Evolutionary conservation across 2,329 filamentous ascomycete genomes (phyloP).

Genomic region (Aspergillus costaricaensis): DNA sequence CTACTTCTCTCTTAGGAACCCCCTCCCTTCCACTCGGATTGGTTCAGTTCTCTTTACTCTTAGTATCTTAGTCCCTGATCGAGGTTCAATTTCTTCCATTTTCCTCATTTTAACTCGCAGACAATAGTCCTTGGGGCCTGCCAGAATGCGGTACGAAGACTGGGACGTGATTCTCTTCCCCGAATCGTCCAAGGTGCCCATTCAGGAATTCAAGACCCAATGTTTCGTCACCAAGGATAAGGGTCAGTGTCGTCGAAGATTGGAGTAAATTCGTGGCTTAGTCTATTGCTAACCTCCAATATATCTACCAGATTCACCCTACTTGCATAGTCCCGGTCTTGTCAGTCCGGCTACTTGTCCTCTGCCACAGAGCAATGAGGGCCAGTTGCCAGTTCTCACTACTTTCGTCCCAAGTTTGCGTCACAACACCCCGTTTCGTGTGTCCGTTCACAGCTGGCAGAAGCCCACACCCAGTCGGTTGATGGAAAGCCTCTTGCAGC

Average conservation of each 20-base stretch:
- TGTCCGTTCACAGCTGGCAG: constrained; percentile 76
- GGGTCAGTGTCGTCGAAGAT: constrained; percentile 36
- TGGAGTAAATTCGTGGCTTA: not conserved
- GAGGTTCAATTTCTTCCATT: constrained; percentile 17
- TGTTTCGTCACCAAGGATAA: constrained; percentile 66
- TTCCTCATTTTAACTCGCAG: constrained; percentile 38
- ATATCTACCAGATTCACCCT: constrained; percentile 53
- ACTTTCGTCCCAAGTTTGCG: constrained; percentile 70
- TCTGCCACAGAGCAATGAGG: constrained; percentile 28
- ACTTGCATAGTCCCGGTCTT: constrained; percentile 48
- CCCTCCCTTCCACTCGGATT: not conserved
- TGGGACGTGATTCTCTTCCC: constrained; percentile 87
- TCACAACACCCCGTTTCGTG: constrained; percentile 62
- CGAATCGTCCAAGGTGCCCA: constrained; percentile 64
- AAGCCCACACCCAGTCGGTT: constrained; percentile 61
- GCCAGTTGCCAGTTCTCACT: constrained; percentile 65
- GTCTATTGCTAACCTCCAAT: constrained; percentile 1
- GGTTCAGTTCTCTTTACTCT: constrained; percentile 18
- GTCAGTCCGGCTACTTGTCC: constrained; percentile 34
- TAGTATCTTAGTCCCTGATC: constrained; percentile 22
- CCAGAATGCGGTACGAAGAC: constrained; percentile 76
- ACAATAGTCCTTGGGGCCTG: constrained; percentile 19
- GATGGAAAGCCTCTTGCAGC: constrained; percentile 58
- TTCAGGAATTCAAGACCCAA: constrained; percentile 79
- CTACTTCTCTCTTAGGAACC: not conserved